Percentiles rank a stretch among this genome's conserved stretches.
Conservation (phyloP, 1,139 yeast species). For the Scheffersomyces quercinus region DNA sequence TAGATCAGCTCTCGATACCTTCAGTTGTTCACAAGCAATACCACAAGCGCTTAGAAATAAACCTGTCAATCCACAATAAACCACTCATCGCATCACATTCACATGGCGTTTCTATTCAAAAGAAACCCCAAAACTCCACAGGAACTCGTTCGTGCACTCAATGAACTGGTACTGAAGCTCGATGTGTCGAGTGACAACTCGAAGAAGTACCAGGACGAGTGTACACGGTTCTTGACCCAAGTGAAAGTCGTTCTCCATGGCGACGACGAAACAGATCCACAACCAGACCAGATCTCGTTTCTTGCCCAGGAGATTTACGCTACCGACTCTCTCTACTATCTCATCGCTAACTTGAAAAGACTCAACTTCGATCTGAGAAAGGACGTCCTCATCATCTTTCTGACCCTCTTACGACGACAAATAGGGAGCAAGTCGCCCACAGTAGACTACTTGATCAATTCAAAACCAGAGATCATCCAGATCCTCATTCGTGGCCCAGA, state of each 20-base stretch:
- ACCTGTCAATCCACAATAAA: too few species aligned
- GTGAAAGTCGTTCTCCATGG: conserved; percentile 73
- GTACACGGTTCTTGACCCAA: conserved; percentile 65
- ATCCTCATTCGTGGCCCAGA: conserved; percentile 68
- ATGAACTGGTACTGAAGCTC: conserved; percentile 70
- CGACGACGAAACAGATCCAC: conserved; percentile 68
- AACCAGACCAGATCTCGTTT: conserved; percentile 72
- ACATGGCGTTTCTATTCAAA: conserved; percentile 87
- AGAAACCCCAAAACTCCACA: conserved; percentile 90
- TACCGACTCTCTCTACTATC: conserved; percentile 65
- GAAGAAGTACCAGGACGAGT: conserved; percentile 73
- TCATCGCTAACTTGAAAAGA: conserved; percentile 57
- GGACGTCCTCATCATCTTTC: conserved; percentile 73
- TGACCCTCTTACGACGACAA: conserved; percentile 76
- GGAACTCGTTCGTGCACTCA: conserved; percentile 74
- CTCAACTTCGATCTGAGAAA: conserved; percentile 90
- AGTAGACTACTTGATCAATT: conserved; percentile 71
- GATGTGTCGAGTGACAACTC: conserved; percentile 56
- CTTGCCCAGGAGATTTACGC: conserved; percentile 75
- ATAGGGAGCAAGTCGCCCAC: conserved; percentile 80
- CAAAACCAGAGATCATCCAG: conserved; percentile 63
- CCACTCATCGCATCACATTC: not conserved
- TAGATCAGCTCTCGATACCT: too few species aligned
- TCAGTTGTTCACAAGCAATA: too few species aligned
- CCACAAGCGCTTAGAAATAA: too few species aligned